These are phyloP conservation scores for Cyclocybe cylindracea DNA, from an alignment of 768 basidiomycete species.

Conservation along the genomic window DNA sequence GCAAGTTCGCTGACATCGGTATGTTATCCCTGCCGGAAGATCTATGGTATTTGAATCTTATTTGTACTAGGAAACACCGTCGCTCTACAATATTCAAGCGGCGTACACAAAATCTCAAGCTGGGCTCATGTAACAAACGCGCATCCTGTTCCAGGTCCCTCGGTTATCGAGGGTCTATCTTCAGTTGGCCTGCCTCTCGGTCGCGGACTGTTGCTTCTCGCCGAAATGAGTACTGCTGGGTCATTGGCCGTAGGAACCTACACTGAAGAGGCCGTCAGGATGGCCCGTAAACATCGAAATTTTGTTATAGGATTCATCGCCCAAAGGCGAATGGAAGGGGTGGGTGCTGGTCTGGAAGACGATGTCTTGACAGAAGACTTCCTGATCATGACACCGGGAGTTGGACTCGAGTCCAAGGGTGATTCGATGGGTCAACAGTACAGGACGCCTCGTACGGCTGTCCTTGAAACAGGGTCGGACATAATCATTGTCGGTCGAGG, in stretches of 20 bases:
- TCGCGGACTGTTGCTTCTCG: constrained; percentile 86
- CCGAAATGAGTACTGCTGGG: constrained; percentile 95
- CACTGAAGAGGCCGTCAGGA: constrained; percentile 79
- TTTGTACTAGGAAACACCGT: constrained; percentile 89
- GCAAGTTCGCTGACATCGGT: constrained; percentile 99
- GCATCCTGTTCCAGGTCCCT: constrained; percentile 94
- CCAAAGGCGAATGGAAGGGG: constrained; percentile 77
- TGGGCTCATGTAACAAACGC: constrained; percentile 99
- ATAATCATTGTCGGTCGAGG: constrained; percentile 98
- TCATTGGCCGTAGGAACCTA: constrained; percentile 83
- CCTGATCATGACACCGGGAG: constrained; percentile 89
- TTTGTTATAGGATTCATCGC: constrained; percentile 99
- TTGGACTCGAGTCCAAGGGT: constrained; percentile 76
- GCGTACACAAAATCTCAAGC: constrained; percentile 88
- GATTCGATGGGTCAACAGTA: constrained; percentile 96
- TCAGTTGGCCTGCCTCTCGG: constrained; percentile 83
- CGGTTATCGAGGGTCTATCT: constrained; percentile 86
- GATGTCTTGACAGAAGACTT: constrained; percentile 68
- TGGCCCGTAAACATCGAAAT: constrained; percentile 79
- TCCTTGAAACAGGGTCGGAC: constrained; percentile 83
- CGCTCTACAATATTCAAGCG: constrained; percentile 89
- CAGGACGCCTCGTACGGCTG: constrained; percentile 82
- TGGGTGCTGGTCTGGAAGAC: constrained; percentile 41
- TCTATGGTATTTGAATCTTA: background rate
- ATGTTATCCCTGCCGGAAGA: constrained; percentile 16